Percentiles rank a stretch among this genome's conserved stretches.
Evolutionary conservation across 176 grass and related monocot species (phyloP).

Genomic region (Bolboschoenus planiculmis): DNA sequence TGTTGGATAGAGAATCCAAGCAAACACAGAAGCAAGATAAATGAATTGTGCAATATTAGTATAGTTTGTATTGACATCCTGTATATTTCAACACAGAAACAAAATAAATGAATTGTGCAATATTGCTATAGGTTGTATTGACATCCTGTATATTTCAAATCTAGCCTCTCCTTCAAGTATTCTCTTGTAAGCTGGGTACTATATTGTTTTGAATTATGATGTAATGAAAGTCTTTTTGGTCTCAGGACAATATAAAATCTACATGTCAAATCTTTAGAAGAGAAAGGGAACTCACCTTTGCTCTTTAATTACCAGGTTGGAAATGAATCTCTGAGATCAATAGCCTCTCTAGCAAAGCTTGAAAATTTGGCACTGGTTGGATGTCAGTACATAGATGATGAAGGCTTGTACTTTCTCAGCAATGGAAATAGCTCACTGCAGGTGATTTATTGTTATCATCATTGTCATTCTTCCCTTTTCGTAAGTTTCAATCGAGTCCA

Average conservation of each 20-base stretch:
- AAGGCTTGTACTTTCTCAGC: slow-evolving; percentile 67
- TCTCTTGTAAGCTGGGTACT: background rate
- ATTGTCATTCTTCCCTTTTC: background rate
- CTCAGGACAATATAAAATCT: background rate
- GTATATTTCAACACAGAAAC: background rate
- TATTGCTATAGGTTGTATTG: background rate
- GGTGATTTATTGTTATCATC: slow-evolving; percentile 30
- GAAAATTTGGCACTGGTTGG: slow-evolving; percentile 75
- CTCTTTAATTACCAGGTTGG: slow-evolving; percentile 41
- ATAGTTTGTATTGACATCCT: background rate
- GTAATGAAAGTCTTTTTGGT: background rate
- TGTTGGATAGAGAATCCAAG: background rate
- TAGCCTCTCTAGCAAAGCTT: slow-evolving; percentile 72
- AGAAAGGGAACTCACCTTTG: slow-evolving; percentile 6
- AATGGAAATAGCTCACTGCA: slow-evolving; percentile 52
- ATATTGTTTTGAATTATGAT: background rate
- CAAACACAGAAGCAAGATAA: background rate
- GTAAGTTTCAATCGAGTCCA: background rate
- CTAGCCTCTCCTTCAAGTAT: slow-evolving; percentile 11
- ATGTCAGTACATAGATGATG: slow-evolving; percentile 75
- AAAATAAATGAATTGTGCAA: background rate
- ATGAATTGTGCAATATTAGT: background rate
- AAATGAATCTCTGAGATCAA: slow-evolving; percentile 74
- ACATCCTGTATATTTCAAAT: background rate
- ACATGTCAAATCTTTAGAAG: background rate